Evolutionary conservation across 2,329 filamentous ascomycete species (phyloP), one percentile per base, ranked within the genome.

Genomic region (Aspergillus quadrilineatus): DNA sequence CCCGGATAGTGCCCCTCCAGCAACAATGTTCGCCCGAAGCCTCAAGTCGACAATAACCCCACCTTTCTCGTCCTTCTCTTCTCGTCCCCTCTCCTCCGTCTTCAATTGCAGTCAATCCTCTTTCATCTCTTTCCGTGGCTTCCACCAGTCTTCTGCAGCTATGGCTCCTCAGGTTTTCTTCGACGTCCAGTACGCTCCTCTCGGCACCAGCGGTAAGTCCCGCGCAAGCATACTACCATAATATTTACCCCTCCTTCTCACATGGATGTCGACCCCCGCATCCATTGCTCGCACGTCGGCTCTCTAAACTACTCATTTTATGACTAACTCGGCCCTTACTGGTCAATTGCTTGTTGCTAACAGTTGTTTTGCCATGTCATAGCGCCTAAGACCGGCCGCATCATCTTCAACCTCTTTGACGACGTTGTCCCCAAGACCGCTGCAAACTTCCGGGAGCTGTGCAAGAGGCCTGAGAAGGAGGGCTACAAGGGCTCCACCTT

Each of bases 351-450:
- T 51, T 54, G 56, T 64, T 67, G 52, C 70, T 71, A 57, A 58
- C 62, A 41, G 44, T 55, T 59, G 52, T 66, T 56, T 56, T 58
- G 57, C 57, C 57, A 41, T 55, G 50, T 46, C 73, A 63, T 67
- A 91, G 90, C 77, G 9, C 34, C 34, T 60, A 89, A 94, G 79
- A 69, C 68, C 51, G 91, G 89, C 71, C 88, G 89, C 74, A 89
- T 97, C 83, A 89, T 85, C 82, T 95, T 97, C 83, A 86, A 87
- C 70, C 90, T 97, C 75, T 96, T 82, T 83, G 84, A 93, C 75
- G 84, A 91, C 65, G 82, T 86, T 60, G 91, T 96, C 74, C 93
- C 93, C 77, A 94, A 89, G 86, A 97, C 93, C 55, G 82, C 84
- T 67, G 81, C 84, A 76, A 94, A 94, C 86, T 95, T 95, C 86